Percentiles rank a stretch among this genome's conserved stretches.
Conservation (phyloP, 257 asterid species). For the Salvia splendens region DNA sequence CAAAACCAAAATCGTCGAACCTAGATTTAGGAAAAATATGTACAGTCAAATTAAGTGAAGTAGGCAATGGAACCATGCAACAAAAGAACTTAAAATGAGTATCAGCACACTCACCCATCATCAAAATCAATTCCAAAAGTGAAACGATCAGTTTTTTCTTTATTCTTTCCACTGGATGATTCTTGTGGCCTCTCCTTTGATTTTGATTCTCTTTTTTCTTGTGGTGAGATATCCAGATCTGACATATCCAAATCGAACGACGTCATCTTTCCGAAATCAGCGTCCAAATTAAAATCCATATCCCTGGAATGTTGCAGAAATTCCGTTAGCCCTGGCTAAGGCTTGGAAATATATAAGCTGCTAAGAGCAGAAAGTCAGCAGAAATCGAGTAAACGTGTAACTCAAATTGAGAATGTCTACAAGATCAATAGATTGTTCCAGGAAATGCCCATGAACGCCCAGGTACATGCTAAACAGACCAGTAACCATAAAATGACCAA, state of each 20-base stretch:
- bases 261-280: conserved; percentile 75
- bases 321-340: conserved; percentile 24
- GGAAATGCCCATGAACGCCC: conserved; percentile 20
- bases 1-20: conserved; percentile 61
- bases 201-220: conserved; percentile 56
- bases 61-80: conserved; percentile 20
- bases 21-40: conserved; percentile 41
- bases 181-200: conserved; percentile 53
- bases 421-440: conserved; percentile 2
- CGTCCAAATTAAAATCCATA: conserved; percentile 79
- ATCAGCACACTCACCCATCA: conserved; percentile 54
- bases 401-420: conserved; percentile 17
- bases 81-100: conserved; percentile 11
- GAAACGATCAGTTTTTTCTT: conserved; percentile 61
- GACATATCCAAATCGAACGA: conserved; percentile 83
- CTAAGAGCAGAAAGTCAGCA: conserved; percentile 20
- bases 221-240: conserved; percentile 74
- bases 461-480: conserved; percentile 22
- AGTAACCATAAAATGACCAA: conserved; percentile 20
- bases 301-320: conserved; percentile 62
- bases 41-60: conserved; percentile 16
- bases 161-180: conserved; percentile 50
- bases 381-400: conserved; percentile 18
- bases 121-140: conserved; percentile 76
- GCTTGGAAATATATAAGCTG: conserved; percentile 23